Evolutionary conservation across 352 stramenopile genomes (phyloP).

Genomic region (Pythium dissimile): DNA sequence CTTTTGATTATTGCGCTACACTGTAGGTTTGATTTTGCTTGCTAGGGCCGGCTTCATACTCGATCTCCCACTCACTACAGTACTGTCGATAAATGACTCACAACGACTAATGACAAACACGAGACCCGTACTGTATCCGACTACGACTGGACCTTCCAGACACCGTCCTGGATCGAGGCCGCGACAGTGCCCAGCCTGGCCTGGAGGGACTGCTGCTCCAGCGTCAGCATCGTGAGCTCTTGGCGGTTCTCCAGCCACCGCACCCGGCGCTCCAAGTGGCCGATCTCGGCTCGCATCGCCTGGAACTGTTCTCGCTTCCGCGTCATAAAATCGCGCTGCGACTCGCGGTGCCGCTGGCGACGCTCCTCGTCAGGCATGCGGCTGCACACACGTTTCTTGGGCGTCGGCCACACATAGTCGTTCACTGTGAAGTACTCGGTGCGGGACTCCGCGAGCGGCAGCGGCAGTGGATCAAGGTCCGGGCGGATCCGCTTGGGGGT

Average conservation of each 20-base stretch:
- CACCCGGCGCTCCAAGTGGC: constrained; percentile 12
- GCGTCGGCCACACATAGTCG: constrained; percentile 20
- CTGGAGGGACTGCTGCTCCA: constrained; percentile 16
- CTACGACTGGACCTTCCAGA: constrained; percentile 1
- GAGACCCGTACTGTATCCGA: not conserved
- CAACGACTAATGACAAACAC: not conserved
- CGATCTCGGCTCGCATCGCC: constrained; percentile 19
- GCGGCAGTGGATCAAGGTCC: constrained; percentile 15
- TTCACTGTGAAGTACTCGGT: constrained; percentile 23
- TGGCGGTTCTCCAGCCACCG: constrained; percentile 15
- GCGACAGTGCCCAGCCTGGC: constrained; percentile 3
- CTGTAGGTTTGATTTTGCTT: too few species aligned
- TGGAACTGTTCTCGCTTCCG: constrained; percentile 17
- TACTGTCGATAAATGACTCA: too few species aligned
- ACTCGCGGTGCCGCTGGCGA: constrained; percentile 21
- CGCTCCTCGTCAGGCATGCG: constrained; percentile 21
- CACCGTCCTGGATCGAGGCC: constrained; percentile 1
- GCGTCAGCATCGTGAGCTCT: constrained; percentile 10
- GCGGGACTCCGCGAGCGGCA: not conserved
- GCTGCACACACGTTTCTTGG: constrained; percentile 8
- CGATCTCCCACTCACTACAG: too few species aligned
- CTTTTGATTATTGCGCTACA: too few species aligned
- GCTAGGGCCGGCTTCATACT: too few species aligned
- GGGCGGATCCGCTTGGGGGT: constrained; percentile 8
- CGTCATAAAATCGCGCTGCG: constrained; percentile 24